These are phyloP conservation scores for Ascoidea tarda DNA, from an alignment of 805 yeast genomes.

Conservation along the genomic window DNA sequence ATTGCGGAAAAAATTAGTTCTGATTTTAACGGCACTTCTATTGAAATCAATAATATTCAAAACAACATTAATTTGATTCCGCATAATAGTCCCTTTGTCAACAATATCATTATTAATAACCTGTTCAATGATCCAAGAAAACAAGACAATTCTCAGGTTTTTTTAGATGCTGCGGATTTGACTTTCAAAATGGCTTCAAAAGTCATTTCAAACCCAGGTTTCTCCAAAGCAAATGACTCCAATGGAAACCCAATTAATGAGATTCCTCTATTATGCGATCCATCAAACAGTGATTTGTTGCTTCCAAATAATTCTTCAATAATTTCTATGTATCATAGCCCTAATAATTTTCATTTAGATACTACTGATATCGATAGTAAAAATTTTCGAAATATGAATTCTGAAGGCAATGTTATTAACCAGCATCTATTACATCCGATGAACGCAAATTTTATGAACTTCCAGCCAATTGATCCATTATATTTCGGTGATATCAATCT, in stretches of 20 bases:
- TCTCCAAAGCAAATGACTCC: not conserved
- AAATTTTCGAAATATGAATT: not conserved
- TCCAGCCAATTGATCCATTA: conserved; percentile 2
- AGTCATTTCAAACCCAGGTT: not conserved
- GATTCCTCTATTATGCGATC: not conserved
- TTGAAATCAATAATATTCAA: not conserved
- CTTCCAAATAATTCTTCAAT: not conserved
- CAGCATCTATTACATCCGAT: not conserved
- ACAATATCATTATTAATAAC: too few relatives aligned
- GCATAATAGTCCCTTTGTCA: not conserved
- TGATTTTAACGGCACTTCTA: not conserved
- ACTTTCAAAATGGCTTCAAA: conserved; percentile 9
- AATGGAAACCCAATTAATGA: not conserved
- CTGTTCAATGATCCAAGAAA: not conserved
- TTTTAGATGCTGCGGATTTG: conserved; percentile 10
- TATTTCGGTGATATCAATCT: not conserved
- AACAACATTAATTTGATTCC: too few relatives aligned
- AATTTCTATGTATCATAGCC: not conserved
- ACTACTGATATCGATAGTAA: not conserved
- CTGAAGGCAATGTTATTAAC: too few relatives aligned
- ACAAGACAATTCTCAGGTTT: conserved; percentile 5
- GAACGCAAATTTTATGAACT: not conserved
- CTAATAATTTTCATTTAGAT: too few relatives aligned
- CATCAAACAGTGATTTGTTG: not conserved
- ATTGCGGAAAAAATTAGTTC: not conserved